Evolutionary conservation across 495 filamentous ascomycete genomes (phyloP).

Genomic region (Aspergillus kassunensis): DNA sequence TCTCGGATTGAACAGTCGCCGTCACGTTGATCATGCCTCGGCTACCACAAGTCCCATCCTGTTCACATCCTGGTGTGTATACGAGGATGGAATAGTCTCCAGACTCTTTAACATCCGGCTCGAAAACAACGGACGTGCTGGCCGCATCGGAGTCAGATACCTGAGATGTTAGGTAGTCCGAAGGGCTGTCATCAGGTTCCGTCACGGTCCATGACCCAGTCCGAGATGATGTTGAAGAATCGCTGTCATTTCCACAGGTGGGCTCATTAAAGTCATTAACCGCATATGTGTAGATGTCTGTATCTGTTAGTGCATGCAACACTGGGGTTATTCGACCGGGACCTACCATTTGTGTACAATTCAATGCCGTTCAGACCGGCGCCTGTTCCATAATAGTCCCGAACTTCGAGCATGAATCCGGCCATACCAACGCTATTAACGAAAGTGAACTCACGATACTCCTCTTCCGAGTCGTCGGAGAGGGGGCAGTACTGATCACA

Average conservation of each 20-base stretch:
- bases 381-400: conserved; percentile 78
- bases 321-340: neutral
- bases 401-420: conserved; percentile 80
- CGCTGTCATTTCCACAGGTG: conserved; percentile 62
- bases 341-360: conserved; percentile 71
- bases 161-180: conserved; percentile 70
- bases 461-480: conserved; percentile 55
- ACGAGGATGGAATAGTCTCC: conserved; percentile 86
- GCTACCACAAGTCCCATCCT: conserved; percentile 69
- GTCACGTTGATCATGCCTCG: conserved; percentile 80
- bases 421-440: conserved; percentile 86
- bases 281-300: conserved; percentile 79
- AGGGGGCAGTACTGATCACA: conserved; percentile 82
- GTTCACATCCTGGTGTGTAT: conserved; percentile 84
- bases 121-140: conserved; percentile 62
- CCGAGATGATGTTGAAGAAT: conserved; percentile 58
- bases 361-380: conserved; percentile 86
- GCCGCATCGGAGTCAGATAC: conserved; percentile 54
- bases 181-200: conserved; percentile 56
- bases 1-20: conserved; percentile 57
- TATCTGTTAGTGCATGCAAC: conserved; percentile 15
- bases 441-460: conserved; percentile 86
- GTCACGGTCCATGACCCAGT: conserved; percentile 72
- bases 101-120: conserved; percentile 80
- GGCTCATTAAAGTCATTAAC: conserved; percentile 87